Evolutionary conservation across 768 basidiomycete genomes (phyloP).

Genomic region (Infundibulicybe gibba): DNA sequence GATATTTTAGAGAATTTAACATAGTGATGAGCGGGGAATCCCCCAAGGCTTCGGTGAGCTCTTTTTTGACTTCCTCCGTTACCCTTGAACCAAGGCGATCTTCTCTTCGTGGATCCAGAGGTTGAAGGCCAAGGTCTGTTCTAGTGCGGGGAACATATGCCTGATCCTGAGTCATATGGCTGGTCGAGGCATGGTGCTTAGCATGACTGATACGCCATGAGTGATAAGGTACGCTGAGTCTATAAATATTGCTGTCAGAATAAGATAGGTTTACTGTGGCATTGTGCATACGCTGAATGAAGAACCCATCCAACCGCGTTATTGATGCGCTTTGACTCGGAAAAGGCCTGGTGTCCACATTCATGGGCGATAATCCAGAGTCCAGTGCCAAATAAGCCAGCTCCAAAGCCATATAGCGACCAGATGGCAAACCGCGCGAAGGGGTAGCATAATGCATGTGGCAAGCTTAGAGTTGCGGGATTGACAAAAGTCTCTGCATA

Average conservation of each 20-base stretch:
- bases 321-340: constrained; percentile 74
- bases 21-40: constrained; percentile 68
- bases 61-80: constrained; percentile 46
- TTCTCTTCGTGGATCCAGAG: constrained; percentile 53
- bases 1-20: constrained; percentile 37
- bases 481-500: constrained; percentile 51
- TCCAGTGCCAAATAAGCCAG: constrained; percentile 74
- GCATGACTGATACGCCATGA: constrained; percentile 84
- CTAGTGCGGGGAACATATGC: constrained; percentile 81
- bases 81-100: constrained; percentile 51
- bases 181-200: constrained; percentile 81
- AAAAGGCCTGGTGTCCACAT: constrained; percentile 85
- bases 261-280: not conserved
- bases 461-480: constrained; percentile 38
- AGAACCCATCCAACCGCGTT: constrained; percentile 79
- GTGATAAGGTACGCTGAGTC: constrained; percentile 85
- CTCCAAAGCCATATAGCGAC: constrained; percentile 62
- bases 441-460: constrained; percentile 47
- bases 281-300: constrained; percentile 58
- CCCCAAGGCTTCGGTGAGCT: constrained; percentile 68
- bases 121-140: constrained; percentile 46
- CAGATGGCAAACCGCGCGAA: constrained; percentile 55
- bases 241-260: constrained; percentile 14
- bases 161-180: constrained; percentile 78
- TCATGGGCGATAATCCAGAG: constrained; percentile 84